These are phyloP conservation scores for Chlamydomonas sp. DNA, from an alignment of 139 green algal genomes.

Conservation along the genomic window DNA sequence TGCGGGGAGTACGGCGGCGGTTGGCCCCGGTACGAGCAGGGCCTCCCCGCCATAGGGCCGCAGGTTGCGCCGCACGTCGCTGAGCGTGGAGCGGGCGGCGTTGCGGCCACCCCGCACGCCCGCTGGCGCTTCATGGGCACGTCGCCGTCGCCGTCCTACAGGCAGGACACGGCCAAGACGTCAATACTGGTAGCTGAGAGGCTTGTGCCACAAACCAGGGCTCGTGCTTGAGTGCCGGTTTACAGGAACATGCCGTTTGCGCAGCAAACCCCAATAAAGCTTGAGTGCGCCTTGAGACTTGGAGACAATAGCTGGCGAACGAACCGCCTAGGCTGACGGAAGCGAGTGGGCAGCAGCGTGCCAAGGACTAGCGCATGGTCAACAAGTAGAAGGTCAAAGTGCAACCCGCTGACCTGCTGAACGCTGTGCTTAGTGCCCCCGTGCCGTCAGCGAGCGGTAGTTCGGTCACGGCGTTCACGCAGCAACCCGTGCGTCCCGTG, in stretches of 20 bases:
- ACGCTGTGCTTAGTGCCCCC: neutral
- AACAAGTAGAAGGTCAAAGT: too few relatives aligned
- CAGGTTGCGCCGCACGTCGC: neutral
- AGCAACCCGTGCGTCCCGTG: neutral
- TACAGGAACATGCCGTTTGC: neutral
- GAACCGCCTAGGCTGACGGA: too few relatives aligned
- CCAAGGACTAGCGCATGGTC: too few relatives aligned
- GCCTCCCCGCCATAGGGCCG: slow-evolving; percentile 1
- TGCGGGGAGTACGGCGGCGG: neutral
- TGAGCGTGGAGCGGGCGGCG: neutral
- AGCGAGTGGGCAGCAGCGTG: too few relatives aligned
- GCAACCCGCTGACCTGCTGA: too few relatives aligned
- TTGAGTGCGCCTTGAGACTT: too few relatives aligned
- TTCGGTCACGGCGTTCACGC: neutral
- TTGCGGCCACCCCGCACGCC: neutral
- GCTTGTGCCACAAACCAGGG: neutral
- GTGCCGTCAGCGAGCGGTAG: neutral
- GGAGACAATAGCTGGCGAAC: too few relatives aligned
- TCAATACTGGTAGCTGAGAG: neutral
- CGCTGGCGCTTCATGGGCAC: slow-evolving; percentile 23
- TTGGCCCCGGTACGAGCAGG: neutral
- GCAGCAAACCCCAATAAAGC: too few relatives aligned
- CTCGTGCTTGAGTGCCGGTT: neutral
- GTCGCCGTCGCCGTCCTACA: slow-evolving; percentile 4
- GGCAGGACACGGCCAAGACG: too few relatives aligned